phyloP scores from a whole-genome alignment of 2,329 filamentous ascomycete species.

The Exophiala viscosa region DNA sequence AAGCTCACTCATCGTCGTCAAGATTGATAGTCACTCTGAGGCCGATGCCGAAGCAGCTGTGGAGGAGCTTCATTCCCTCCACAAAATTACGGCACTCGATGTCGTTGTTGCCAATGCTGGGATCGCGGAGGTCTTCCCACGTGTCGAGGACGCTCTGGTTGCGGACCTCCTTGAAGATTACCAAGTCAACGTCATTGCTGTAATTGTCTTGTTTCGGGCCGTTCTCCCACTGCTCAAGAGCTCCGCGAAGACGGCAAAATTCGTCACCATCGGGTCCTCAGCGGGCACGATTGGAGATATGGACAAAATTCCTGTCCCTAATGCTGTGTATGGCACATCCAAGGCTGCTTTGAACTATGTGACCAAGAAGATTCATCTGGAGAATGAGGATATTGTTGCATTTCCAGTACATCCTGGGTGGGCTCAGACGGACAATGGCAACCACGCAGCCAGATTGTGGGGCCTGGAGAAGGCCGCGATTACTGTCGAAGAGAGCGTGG shows the following conservation, averaged over 20 bases:
- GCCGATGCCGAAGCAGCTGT: conserved; percentile 36
- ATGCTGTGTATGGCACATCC: conserved; percentile 39
- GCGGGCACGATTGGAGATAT: conserved; percentile 4
- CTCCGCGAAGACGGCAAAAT: conserved; percentile 16
- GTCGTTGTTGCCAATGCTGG: conserved; percentile 52
- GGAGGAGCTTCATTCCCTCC: conserved; percentile 28
- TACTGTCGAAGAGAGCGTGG: conserved; percentile 26
- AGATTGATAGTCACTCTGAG: conserved; percentile 27
- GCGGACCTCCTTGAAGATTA: conserved; percentile 31
- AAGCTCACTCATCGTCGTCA: conserved; percentile 24
- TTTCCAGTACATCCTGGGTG: conserved; percentile 19
- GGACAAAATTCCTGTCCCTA: conserved; percentile 5
- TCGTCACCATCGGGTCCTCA: conserved; percentile 12
- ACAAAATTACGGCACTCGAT: conserved; percentile 45
- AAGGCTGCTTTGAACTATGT: conserved; percentile 43
- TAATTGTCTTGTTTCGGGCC: conserved; percentile 46
- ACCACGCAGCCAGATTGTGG: conserved; percentile 17
- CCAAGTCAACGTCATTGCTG: conserved; percentile 36
- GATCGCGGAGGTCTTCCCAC: neutral
- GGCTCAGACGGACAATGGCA: conserved; percentile 29
- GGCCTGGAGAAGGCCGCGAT: conserved; percentile 24
- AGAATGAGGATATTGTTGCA: conserved; percentile 28
- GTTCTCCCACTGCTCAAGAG: conserved; percentile 39
- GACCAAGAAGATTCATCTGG: conserved; percentile 37
- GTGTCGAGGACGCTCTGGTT: conserved; percentile 18